These are phyloP conservation scores for Mycena amicta DNA, from an alignment of 768 basidiomycete species.

Conservation along the genomic window DNA sequence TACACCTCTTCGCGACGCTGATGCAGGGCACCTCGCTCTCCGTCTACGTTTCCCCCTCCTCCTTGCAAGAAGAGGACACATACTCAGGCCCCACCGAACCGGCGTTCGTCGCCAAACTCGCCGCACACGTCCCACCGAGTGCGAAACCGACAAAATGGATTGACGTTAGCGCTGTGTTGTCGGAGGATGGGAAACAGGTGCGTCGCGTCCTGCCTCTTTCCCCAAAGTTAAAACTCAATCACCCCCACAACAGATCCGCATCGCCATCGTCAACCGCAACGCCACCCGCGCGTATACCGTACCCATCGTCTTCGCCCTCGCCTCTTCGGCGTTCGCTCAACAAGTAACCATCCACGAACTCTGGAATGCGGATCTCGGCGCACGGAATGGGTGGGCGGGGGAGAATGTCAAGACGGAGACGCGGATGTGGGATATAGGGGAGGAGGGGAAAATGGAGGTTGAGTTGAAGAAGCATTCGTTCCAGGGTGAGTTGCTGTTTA, in stretches of 20 bases:
- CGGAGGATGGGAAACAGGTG: slow-evolving; percentile 18
- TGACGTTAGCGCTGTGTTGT: slow-evolving; percentile 51
- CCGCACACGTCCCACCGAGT: slow-evolving; percentile 33
- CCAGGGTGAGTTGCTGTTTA: slow-evolving; percentile 34
- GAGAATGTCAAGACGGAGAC: slow-evolving; percentile 37
- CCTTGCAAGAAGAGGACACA: slow-evolving; percentile 18
- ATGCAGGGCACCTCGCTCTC: slow-evolving; percentile 54
- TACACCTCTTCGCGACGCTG: slow-evolving; percentile 55
- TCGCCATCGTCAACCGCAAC: slow-evolving; percentile 57
- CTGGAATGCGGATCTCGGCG: slow-evolving; percentile 49
- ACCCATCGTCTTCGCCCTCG: slow-evolving; percentile 40
- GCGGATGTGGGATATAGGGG: slow-evolving; percentile 25
- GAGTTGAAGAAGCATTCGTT: slow-evolving; percentile 52
- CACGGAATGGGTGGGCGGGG: slow-evolving; percentile 44
- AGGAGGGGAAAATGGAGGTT: slow-evolving; percentile 38
- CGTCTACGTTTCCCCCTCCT: slow-evolving; percentile 38
- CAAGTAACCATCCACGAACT: slow-evolving; percentile 50
- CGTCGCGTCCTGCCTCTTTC: too few relatives aligned
- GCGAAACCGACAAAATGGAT: slow-evolving; percentile 45
- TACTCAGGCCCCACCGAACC: slow-evolving; percentile 55
- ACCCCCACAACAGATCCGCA: slow-evolving; percentile 44
- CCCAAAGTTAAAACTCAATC: too few relatives aligned
- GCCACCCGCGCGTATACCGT: slow-evolving; percentile 39
- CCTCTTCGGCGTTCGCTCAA: too few relatives aligned
- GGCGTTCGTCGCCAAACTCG: slow-evolving; percentile 48